Base-by-base conservation (phyloP, 306 rosid genomes). In the Gleditsia sinensis region DNA sequence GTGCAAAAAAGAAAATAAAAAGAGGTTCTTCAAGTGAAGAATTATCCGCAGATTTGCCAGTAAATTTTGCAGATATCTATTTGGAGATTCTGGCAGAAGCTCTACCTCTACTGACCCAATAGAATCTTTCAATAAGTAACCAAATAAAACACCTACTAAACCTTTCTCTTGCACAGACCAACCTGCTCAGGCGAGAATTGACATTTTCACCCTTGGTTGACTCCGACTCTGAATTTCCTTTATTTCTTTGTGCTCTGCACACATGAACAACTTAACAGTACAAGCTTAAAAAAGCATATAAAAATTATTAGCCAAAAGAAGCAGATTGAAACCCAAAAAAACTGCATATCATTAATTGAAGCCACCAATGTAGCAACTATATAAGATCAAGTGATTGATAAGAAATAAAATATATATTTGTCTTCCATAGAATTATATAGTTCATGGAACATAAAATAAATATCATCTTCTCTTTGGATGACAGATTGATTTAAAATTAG, bases 171-270 rank as follows among this genome's bases (percentile, higher is more conserved):
- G 58, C n/a, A 62, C 39, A 24, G 8, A 57, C 83, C 70, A 59
- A 82, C 79, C 81, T 75, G 57, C n/a, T n/a, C n/a, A 79, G 73
- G 32, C 32, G 36, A 58, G 73, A 72, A 33, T 56, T 39, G 45
- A 48, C 49, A 13, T 83, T 81, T 45, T 16, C 64, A 43, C 64
- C 73, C 28, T 76, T 76, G 7, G 40, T 61, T 19, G 80, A 45
- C 61, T 67, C 67, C 14, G 75, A 34, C 68, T 79, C 57, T 2
- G 76, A 17, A 51, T 65, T 81, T 63, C 67, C 57, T 36, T 69
- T 77, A 23, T 39, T 62, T 72, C 76, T 83, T 67, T 57, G 72
- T 32, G 54, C 72, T 58, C 89, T 86, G 83, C 76, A 81, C 45
- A 72, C 71, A 78, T 58, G 51, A 66, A 75, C 72, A 78, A 21